Evolutionary conservation across 192 early-diverging fungal species (phyloP).

Genomic region (Coemansia sp.): DNA sequence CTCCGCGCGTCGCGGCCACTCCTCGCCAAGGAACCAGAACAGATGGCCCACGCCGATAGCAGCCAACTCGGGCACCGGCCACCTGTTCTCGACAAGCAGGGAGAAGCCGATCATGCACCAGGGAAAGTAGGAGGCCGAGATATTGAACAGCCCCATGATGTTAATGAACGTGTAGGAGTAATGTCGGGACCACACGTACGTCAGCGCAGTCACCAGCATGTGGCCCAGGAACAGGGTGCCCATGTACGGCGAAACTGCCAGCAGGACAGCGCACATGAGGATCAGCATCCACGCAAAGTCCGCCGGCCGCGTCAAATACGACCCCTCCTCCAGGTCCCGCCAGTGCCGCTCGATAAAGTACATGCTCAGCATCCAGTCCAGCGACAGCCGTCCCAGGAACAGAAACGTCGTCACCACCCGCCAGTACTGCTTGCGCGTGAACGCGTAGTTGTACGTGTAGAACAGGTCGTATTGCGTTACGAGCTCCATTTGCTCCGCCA

Average conservation of each 20-base stretch:
- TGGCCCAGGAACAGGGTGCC: slow-evolving; percentile 78
- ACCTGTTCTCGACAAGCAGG: slow-evolving; percentile 63
- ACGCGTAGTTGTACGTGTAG: slow-evolving; percentile 72
- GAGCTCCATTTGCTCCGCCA: slow-evolving; percentile 86
- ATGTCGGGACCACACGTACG: slow-evolving; percentile 96
- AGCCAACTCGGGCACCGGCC: slow-evolving; percentile 77
- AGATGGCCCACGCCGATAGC: slow-evolving; percentile 90
- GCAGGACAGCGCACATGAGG: slow-evolving; percentile 56
- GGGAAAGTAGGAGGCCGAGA: slow-evolving; percentile 88
- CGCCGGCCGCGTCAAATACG: slow-evolving; percentile 82
- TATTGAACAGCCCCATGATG: slow-evolving; percentile 89
- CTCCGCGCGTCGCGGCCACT: slow-evolving; percentile 76
- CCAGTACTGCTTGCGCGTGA: slow-evolving; percentile 83
- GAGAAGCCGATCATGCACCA: slow-evolving; percentile 90
- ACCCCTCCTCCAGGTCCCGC: slow-evolving; percentile 92
- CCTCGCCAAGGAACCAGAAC: slow-evolving; percentile 94
- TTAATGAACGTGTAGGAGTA: slow-evolving; percentile 88
- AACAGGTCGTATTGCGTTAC: slow-evolving; percentile 79
- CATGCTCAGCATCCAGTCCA: slow-evolving; percentile 94
- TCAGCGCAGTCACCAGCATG: slow-evolving; percentile 79
- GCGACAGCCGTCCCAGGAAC: slow-evolving; percentile 86
- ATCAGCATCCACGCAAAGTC: slow-evolving; percentile 93
- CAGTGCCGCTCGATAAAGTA: slow-evolving; percentile 86
- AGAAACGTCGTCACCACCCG: slow-evolving; percentile 89
- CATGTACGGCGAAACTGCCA: slow-evolving; percentile 55